Evolutionary conservation across 169 alveolate genomes (phyloP), one percentile per base, ranked within the genome.

Genomic region (Cryptosporidium parvum): DNA sequence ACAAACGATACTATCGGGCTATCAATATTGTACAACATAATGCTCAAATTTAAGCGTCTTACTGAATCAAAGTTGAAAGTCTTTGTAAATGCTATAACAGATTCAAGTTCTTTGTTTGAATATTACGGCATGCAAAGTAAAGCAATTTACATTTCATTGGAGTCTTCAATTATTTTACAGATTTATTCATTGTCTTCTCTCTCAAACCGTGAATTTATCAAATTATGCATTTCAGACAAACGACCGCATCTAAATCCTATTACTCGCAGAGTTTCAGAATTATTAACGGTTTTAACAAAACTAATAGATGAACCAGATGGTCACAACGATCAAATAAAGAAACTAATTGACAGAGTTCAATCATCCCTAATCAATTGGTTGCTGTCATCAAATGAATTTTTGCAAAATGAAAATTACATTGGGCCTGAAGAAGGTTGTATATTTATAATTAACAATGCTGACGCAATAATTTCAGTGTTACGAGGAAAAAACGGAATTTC

Each of bases 261-360:
- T 59, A 42, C 89, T 61, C 73, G 89, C 35, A 80, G 80, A 61
- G 61, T 62, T n/a, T 37, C 89, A 35, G 89, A 80, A 16, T 44
- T 80, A 10, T 39, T 80, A 9, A 23, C 31, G 12, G 14, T 61
- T 37, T n/a, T 65, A 62, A 21, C 51, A 62, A 80, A 67, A n/a
- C 9, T 80, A 29, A 12, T 65, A 8, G 75, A 39, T 12, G 68
- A 42, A 5, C n/a, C 67, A 42, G 26, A 48, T 33, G n/a, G 3
- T 42, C 8, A 65, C 6, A 33, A 21, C 42, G 75, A 62, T n/a
- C n/a, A 62, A 23, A 33, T 67, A 2, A 58, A 10, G 58, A 80
- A 48, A 80, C 23, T 80, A 26, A 7, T 62, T 42, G 29, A 44
- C 33, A 80, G 42, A 44, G 10, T 59, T 62, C 67, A 80, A 45